Evolutionary conservation across 225 moss, liverwort and hornwort species (phyloP).

Genomic region (Rhytidiadelphus loreus): DNA sequence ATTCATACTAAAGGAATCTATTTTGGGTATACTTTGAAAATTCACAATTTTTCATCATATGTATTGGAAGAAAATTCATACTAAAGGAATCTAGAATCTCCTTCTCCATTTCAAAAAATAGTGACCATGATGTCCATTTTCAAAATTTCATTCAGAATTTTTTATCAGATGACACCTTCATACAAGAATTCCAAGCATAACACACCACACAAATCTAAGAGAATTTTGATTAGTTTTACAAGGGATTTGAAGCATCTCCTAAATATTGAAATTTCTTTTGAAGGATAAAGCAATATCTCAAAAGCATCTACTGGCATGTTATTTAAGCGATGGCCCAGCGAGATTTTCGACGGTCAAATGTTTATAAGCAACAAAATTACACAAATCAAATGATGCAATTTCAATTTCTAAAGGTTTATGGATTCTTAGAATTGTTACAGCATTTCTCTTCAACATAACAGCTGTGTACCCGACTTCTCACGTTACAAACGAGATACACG

Average conservation of each 20-base stretch:
- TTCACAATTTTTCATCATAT: too few relatives aligned
- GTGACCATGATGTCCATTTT: background rate
- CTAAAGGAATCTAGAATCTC: rapidly evolving
- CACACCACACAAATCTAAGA: too few relatives aligned
- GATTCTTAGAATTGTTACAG: background rate
- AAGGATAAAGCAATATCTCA: background rate
- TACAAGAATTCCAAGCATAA: background rate
- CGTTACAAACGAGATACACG: background rate
- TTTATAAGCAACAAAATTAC: background rate
- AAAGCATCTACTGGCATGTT: background rate
- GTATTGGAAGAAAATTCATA: background rate
- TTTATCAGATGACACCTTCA: too few relatives aligned
- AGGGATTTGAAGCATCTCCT: background rate
- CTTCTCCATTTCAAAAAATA: background rate
- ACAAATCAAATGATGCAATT: background rate
- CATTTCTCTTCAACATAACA: background rate
- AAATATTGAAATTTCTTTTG: too few relatives aligned
- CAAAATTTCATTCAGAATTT: background rate
- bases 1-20: background rate
- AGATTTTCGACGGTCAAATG: background rate
- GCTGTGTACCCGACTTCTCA: background rate
- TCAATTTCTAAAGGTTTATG: background rate
- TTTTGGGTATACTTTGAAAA: background rate
- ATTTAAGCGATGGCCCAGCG: background rate
- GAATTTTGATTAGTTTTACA: background rate